Evolutionary conservation across 257 asterid genomes (phyloP).

Genomic region (Thymus quinquecostatus): DNA sequence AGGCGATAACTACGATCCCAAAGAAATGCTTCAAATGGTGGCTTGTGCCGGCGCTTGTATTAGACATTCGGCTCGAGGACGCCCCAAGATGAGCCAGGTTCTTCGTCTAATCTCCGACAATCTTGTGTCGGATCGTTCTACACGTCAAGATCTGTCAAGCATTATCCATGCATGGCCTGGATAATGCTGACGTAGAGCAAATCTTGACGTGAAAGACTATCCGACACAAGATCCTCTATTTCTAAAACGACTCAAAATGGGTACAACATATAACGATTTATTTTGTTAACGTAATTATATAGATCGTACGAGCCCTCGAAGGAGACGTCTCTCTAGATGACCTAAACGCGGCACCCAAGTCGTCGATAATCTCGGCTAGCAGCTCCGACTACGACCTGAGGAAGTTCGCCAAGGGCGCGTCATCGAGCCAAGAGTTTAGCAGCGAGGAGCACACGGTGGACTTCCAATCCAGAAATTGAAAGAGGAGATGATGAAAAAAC

Average conservation of each 20-base stretch:
- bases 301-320: conserved; percentile 85
- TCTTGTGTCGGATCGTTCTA: too few species aligned
- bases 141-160: too few species aligned
- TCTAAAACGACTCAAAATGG: too few species aligned
- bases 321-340: conserved; percentile 75
- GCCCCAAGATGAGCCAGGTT: conserved; percentile 95
- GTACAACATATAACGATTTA: too few species aligned
- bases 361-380: conserved; percentile 45
- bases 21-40: conserved; percentile 79
- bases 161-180: too few species aligned
- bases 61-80: conserved; percentile 82
- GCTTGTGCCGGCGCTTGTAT: conserved; percentile 70
- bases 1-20: conserved; percentile 59
- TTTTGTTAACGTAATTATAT: not conserved
- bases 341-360: conserved; percentile 51
- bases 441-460: conserved; percentile 52
- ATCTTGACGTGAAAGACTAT: too few species aligned
- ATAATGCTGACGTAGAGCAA: too few species aligned
- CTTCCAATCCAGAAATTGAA: conserved; percentile 34
- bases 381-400: conserved; percentile 62
- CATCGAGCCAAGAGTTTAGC: conserved; percentile 73
- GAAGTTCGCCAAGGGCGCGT: conserved; percentile 36
- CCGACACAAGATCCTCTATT: too few species aligned
- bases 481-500: not conserved
- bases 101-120: too few species aligned